A percentile compares a stretch with the other conserved stretches of the same genome.
phyloP scores from a whole-genome alignment of 371 early-diverging fungal genomes.

The Saksenaea oblongispora region DNA sequence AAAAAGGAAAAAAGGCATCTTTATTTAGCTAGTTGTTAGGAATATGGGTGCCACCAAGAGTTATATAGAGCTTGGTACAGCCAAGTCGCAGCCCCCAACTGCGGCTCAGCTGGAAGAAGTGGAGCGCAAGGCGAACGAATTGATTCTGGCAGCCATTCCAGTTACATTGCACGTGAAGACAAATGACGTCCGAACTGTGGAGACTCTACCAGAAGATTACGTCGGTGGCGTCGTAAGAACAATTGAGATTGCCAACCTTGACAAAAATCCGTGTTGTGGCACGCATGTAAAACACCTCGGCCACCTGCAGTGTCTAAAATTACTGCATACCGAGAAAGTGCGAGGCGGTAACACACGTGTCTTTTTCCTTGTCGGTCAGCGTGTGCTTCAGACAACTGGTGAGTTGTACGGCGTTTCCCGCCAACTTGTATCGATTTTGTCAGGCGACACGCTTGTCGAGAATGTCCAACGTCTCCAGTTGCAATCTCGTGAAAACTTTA shows the following conservation, averaged over 20 bases:
- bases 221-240: constrained; percentile 67
- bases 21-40: constrained; percentile 22
- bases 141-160: constrained; percentile 54
- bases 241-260: constrained; percentile 58
- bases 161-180: constrained; percentile 50
- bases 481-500: constrained; percentile 39
- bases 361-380: constrained; percentile 68
- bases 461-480: constrained; percentile 50
- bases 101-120: constrained; percentile 47
- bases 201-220: constrained; percentile 64
- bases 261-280: constrained; percentile 83
- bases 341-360: constrained; percentile 70
- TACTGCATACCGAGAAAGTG: constrained; percentile 67
- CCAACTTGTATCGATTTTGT: constrained; percentile 53
- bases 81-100: constrained; percentile 35
- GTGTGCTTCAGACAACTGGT: constrained; percentile 57
- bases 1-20: neutral
- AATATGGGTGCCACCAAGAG: constrained; percentile 58
- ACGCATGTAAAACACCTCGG: constrained; percentile 67
- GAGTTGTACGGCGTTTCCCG: constrained; percentile 46
- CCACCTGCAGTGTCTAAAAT: constrained; percentile 65
- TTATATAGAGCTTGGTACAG: constrained; percentile 61
- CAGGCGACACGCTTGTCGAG: constrained; percentile 62
- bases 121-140: constrained; percentile 57
- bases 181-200: constrained; percentile 31